phyloP scores from a whole-genome alignment of 768 basidiomycete genomes.

The Rhizopogon vulgaris region DNA sequence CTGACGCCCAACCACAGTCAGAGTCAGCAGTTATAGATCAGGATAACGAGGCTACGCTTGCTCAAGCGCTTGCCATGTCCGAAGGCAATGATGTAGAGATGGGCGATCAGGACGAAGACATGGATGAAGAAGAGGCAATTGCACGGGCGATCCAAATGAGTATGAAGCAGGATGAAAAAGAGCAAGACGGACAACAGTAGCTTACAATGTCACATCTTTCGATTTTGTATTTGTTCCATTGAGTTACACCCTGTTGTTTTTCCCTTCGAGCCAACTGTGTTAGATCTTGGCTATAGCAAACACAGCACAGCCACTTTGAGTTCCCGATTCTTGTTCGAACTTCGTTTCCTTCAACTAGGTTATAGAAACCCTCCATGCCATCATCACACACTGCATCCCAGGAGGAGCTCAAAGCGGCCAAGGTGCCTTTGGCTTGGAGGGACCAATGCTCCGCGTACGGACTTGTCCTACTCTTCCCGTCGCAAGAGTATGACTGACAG shows the following conservation, averaged over 20 bases:
- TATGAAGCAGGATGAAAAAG: slow-evolving; percentile 59
- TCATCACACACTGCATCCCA: slow-evolving; percentile 79
- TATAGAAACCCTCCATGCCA: slow-evolving; percentile 39
- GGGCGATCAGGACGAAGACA: slow-evolving; percentile 59
- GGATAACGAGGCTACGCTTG: slow-evolving; percentile 75
- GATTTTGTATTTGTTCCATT: neutral
- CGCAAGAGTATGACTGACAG: slow-evolving; percentile 5
- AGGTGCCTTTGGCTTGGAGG: slow-evolving; percentile 77
- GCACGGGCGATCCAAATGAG: slow-evolving; percentile 91
- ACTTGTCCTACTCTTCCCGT: neutral
- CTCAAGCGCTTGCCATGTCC: slow-evolving; percentile 74
- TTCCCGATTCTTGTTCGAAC: neutral
- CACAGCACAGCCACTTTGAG: neutral
- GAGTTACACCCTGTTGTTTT: neutral
- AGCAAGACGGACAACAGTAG: slow-evolving; percentile 30
- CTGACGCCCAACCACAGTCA: slow-evolving; percentile 17
- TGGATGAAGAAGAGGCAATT: slow-evolving; percentile 86
- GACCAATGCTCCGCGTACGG: slow-evolving; percentile 90
- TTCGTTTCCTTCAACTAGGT: neutral
- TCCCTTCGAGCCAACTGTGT: neutral
- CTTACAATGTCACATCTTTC: neutral
- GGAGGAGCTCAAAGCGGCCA: slow-evolving; percentile 67
- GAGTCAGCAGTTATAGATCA: slow-evolving; percentile 46
- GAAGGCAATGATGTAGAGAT: slow-evolving; percentile 49
- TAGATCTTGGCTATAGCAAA: neutral